phyloP scores from a whole-genome alignment of 768 basidiomycete species.

The Podaxis mareebaensis region DNA sequence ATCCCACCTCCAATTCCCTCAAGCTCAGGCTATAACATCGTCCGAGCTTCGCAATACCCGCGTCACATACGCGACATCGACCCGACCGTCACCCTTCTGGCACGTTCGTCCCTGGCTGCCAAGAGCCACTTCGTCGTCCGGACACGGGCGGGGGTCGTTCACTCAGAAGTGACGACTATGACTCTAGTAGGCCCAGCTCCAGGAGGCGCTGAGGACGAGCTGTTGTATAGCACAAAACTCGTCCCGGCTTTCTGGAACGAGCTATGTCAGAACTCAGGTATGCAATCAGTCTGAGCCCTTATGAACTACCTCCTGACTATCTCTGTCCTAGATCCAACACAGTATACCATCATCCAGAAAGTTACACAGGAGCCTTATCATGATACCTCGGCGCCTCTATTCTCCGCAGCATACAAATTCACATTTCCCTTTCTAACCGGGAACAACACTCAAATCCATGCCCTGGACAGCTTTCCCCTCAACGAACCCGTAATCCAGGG shows the following conservation, averaged over 20 bases:
- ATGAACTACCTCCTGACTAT: conserved; percentile 11
- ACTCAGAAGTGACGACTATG: conserved; percentile 49
- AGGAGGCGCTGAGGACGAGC: conserved; percentile 28
- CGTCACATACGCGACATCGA: conserved; percentile 62
- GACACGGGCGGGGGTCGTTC: conserved; percentile 37
- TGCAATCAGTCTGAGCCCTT: conserved; percentile 20
- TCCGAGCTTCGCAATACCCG: conserved; percentile 43
- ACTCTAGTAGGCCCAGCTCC: conserved; percentile 27
- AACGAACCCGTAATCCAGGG: conserved; percentile 9
- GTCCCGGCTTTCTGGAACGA: conserved; percentile 67
- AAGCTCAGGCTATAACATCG: conserved; percentile 27
- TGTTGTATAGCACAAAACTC: conserved; percentile 60
- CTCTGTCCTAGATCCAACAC: conserved; percentile 54
- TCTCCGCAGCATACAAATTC: conserved; percentile 63
- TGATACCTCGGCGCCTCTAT: conserved; percentile 35
- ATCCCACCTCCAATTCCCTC: conserved; percentile 27
- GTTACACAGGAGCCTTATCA: conserved; percentile 40
- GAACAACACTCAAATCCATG: conserved; percentile 11
- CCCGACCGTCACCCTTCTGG: conserved; percentile 65
- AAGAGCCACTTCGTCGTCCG: conserved; percentile 23
- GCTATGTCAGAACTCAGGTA: conserved; percentile 57
- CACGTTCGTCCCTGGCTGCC: conserved; percentile 47
- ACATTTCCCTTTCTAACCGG: conserved; percentile 27
- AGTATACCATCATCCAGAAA: conserved; percentile 67
- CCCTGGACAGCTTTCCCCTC: conserved; percentile 13